Base-by-base conservation (phyloP, 768 basidiomycete genomes). In the Russula sp. region DNA sequence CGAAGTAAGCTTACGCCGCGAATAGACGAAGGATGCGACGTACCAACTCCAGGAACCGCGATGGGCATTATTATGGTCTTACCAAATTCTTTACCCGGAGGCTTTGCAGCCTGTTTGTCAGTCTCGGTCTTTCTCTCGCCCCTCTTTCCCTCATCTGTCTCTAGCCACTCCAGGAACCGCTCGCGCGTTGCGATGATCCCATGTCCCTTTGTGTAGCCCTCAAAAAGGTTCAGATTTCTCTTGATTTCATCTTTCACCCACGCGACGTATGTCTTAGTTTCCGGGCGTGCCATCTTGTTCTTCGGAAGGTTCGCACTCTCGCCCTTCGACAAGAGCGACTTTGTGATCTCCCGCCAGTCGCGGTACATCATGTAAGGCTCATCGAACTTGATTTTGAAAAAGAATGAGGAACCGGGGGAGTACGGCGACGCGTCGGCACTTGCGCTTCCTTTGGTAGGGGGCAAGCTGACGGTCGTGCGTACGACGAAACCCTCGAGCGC, bases 331-430 rank as follows among this genome's bases (percentile, higher is more conserved):
- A 94, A 78, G n/a, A 96, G 78, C 13, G 73, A 75, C 73, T 92
- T 91, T 7, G 97, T 98, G 58, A 95, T 81, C 75, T 98, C 96
- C 61, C 96, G 83, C 94, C 94, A 98, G 73, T 95, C 92, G 61
- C 97, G 88, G 76, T 97, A 98, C 86, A 96, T 95, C 83, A 98
- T 87, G 73, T 99, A 99, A 2, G 96, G 96, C 72, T 98, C 93
- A 75, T 98, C 94, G 75, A 98, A 98, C 74, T 99, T 99, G 78
- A 98, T 82, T 73, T 99, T 99, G 86, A 97, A 98, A 82, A 99
- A 98, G 80, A 98, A 96, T 0, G 92, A 88, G 2, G 89, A 85
- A 34, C 89, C 92, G 0, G 86, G 75, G 0, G 80, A 73, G 72
- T 98, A 97, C 0, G 94, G 94, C 1, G 83, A 81, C 20, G 60